Evolutionary conservation across 2,329 filamentous ascomycete genomes (phyloP), one percentile per base, ranked within the genome.

Genomic region (Diaporthe sp.): DNA sequence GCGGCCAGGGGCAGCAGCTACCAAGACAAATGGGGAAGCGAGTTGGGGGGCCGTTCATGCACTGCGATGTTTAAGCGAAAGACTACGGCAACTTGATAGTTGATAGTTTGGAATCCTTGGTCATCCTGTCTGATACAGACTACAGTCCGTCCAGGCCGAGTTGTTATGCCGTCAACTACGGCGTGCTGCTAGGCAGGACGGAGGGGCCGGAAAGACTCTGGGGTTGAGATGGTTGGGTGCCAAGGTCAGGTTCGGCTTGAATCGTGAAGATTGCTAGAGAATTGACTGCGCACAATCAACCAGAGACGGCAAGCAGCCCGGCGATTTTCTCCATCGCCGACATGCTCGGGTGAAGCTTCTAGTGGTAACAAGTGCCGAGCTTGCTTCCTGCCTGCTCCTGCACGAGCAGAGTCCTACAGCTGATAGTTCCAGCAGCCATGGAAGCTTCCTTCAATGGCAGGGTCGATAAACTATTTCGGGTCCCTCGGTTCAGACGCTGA

Each of bases 1-100:
- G 4, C 15, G 13, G 28, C 57, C 57, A 39, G 58, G 58, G 58
- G 42, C 10, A 7, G 6, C 22, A 12, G 28, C 49, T 17, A 28
- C n/a, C 46, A 49, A 53, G 44, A 53, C 62, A 9, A 51, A 67
- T 37, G 46, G 46, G 62, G 62, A 53, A 68, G 46, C 3, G 31
- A 51, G 19, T 25, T 37, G 62, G 28, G 46, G 42, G 28, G 3
- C 19, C 3, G 65, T 70, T 70, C 49, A 70, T 55, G 65, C 65
- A 55, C 5, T 15, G n/a, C 15, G 8, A 17, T 68, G 13, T 55
- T 68, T 68, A 25, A 25, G 46, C n/a, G 65, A 39, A 7, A 17
- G 15, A 28, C 31, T 28, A 53, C 22, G 6, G 13, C 13, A 39
- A 28, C 12, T 68, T 34, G 4, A 28, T 7, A 19, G 19, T n/a